Conservation (phyloP, 2,329 filamentous ascomycete species). For the Curvularia sp. region DNA sequence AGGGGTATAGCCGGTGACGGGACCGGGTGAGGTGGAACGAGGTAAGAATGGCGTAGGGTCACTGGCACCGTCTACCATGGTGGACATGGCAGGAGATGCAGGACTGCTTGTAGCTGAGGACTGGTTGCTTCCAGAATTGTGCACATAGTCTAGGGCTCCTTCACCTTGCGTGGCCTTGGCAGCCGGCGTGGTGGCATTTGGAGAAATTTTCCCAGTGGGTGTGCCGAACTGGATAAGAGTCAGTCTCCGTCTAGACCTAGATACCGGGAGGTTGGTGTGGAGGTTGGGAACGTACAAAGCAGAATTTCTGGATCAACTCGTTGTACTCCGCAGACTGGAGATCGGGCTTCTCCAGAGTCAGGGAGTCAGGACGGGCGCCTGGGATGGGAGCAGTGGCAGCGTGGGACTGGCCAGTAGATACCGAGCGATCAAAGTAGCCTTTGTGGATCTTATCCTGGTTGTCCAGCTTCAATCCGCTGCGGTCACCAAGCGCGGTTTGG, state of each 20-base stretch:
- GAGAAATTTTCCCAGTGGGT: slow-evolving; percentile 51
- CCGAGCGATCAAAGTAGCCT: slow-evolving; percentile 50
- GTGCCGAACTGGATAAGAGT: slow-evolving; percentile 60
- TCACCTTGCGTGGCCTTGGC: slow-evolving; percentile 33
- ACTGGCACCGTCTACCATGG: slow-evolving; percentile 50
- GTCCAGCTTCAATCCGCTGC: slow-evolving; percentile 55
- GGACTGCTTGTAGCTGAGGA: slow-evolving; percentile 49
- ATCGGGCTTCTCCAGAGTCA: slow-evolving; percentile 67
- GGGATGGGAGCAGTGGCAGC: slow-evolving; percentile 46
- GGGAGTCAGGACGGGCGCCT: slow-evolving; percentile 59
- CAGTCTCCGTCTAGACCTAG: slow-evolving; percentile 50
- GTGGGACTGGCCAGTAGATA: slow-evolving; percentile 47
- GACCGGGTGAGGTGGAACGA: slow-evolving; percentile 53
- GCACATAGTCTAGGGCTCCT: slow-evolving; percentile 40
- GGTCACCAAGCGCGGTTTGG: slow-evolving; percentile 67
- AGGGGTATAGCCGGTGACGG: slow-evolving; percentile 49
- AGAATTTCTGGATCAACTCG: slow-evolving; percentile 98
- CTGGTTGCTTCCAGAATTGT: slow-evolving; percentile 40
- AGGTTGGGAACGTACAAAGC: slow-evolving; percentile 85
- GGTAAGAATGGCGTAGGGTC: slow-evolving; percentile 49
- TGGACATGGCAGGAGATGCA: slow-evolving; percentile 43
- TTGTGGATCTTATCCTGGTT: slow-evolving; percentile 27
- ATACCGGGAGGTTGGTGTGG: slow-evolving; percentile 41
- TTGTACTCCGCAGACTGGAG: slow-evolving; percentile 91
- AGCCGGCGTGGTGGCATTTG: slow-evolving; percentile 38